Evolutionary conservation across 1,284 basidiomycete genomes (phyloP), one percentile per base, ranked within the genome.

Genomic region (Apiotrichum sp.): DNA sequence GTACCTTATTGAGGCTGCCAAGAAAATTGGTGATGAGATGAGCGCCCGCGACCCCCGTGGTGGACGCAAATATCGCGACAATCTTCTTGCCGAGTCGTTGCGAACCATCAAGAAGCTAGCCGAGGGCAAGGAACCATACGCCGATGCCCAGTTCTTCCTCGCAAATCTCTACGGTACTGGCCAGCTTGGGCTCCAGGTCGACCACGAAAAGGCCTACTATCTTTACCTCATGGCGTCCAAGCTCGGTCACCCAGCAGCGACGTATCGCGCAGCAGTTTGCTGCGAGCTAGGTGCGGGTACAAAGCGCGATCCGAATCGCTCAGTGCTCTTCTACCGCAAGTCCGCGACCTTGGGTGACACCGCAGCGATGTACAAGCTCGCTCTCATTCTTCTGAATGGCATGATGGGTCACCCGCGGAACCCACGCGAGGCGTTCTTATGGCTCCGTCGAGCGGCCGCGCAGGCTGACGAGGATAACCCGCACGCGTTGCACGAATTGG

Each of bases 261-360:
- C 89, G 34, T 99, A 98, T 72, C 88, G 96, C 46, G 93, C 97
- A 35, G 96, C 93, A 3, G 95, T 98, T 4, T 99, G 96, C 77
- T 98, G 98, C 77, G 96, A 98, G 76, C 90, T 98, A 56, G 96
- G 96, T n/a, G 93, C 93, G 1, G 96, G 96, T n/a, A 98, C 96
- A 2, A 82, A 87, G 62, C 83, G 86, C 58, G 95, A 98, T 69
- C 85, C 86, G 2, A 81, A 86, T 34, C 84, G 93, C 38, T 95
- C 95, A 3, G 86, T 93, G 44, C 85, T 93, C 13, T 98, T 99
- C 75, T 98, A 98, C 78, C 86, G 93, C 60, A 98, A 98, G 77
- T 89, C 96, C 2, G 92, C 92, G 2, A 92, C 92, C 0, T 78
- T 98, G 35, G 93, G 93, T 36, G 96, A 98, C 74, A 98, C 93